phyloP scores from a whole-genome alignment of 441 rosid genomes.

The Brassica hybrid region DNA sequence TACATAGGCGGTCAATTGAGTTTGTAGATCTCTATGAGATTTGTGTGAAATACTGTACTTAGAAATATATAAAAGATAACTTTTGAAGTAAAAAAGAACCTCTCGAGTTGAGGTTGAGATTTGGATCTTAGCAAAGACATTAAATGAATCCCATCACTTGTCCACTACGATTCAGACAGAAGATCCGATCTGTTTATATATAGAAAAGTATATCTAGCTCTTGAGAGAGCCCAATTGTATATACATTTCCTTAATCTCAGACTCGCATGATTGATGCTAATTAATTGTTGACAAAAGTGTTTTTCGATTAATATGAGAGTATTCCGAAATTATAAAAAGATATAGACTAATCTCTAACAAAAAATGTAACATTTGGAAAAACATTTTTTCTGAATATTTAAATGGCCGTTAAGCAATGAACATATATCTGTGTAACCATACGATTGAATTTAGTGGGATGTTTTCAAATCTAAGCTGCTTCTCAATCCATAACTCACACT shows the following conservation, averaged over 20 bases:
- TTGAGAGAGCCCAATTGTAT: neutral
- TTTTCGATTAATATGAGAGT: too few relatives aligned
- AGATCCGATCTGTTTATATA: constrained; percentile 31
- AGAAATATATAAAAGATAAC: neutral
- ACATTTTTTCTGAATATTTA: too few relatives aligned
- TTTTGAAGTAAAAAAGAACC: neutral
- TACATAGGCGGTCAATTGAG: neutral
- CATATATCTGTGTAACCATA: too few relatives aligned
- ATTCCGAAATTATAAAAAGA: too few relatives aligned
- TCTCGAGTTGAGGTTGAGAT: neutral
- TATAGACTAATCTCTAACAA: too few relatives aligned
- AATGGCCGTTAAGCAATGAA: too few relatives aligned
- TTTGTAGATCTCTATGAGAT: neutral
- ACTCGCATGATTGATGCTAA: neutral
- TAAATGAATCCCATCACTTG: constrained; percentile 29
- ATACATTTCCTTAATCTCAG: neutral
- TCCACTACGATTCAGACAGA: constrained; percentile 35
- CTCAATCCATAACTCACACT: too few relatives aligned
- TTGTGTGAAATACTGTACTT: neutral
- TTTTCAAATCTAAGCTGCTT: too few relatives aligned
- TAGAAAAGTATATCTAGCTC: constrained; percentile 1
- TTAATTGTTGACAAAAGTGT: neutral
- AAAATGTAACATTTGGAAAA: too few relatives aligned
- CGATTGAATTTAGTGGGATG: too few relatives aligned
- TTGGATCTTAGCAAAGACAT: constrained; percentile 29